These are phyloP conservation scores for Plasmopara viticola DNA, from an alignment of 352 stramenopile genomes.

Conservation along the genomic window DNA sequence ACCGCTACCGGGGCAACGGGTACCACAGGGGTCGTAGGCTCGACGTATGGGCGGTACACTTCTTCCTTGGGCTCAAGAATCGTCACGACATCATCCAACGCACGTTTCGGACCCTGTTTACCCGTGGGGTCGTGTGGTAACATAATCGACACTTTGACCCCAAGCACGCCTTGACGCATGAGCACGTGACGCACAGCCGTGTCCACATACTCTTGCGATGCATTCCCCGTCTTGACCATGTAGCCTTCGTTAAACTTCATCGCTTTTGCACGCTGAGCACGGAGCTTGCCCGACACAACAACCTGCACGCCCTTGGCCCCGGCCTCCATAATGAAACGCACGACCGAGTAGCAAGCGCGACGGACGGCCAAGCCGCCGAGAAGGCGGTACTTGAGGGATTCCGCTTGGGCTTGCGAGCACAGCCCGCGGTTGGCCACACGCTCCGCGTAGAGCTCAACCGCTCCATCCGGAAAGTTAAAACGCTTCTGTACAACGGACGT, in stretches of 20 bases:
- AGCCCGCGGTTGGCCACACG: constrained; percentile 97
- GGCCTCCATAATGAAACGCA: constrained; percentile 99
- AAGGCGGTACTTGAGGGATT: constrained; percentile 99
- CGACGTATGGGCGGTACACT: constrained; percentile 77
- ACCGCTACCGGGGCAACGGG: constrained; percentile 26
- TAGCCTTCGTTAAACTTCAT: constrained; percentile 99
- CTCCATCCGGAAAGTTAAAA: constrained; percentile 93
- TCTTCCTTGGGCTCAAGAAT: constrained; percentile 99
- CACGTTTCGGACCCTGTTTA: constrained; percentile 96
- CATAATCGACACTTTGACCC: constrained; percentile 99
- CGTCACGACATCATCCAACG: constrained; percentile 97
- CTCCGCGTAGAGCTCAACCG: constrained; percentile 98
- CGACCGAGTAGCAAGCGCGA: constrained; percentile 98
- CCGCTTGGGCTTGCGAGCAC: constrained; percentile 97
- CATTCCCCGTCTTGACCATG: constrained; percentile 99
- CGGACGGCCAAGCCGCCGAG: constrained; percentile 96
- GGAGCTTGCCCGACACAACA: constrained; percentile 99
- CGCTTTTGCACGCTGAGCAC: constrained; percentile 98
- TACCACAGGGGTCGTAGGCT: constrained; percentile 53
- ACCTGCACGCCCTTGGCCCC: constrained; percentile 99
- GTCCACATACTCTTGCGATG: constrained; percentile 97
- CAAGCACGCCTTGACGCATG: constrained; percentile 99
- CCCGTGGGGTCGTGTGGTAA: constrained; percentile 97
- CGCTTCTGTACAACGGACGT: constrained; percentile 99
- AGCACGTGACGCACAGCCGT: constrained; percentile 97